Evolutionary conservation across 2,329 filamentous ascomycete genomes (phyloP).

Genomic region (Fusarium nygamai): DNA sequence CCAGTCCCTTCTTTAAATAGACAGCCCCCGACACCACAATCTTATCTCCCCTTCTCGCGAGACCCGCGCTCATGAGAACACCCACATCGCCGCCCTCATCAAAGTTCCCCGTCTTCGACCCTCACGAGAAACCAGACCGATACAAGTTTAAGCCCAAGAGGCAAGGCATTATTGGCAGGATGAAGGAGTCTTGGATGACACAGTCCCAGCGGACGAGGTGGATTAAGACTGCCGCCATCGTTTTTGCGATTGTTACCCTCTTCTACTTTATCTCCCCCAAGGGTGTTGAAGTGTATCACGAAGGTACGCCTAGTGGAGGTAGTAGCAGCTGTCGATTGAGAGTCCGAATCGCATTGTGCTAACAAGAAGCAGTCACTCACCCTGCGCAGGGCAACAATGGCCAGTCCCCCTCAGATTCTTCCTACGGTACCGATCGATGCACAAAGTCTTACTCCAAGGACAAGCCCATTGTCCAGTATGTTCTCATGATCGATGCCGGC

Average conservation of each 20-base stretch:
- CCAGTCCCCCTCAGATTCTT: slow-evolving; percentile 67
- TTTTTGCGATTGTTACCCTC: slow-evolving; percentile 67
- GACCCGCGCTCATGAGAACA: slow-evolving; percentile 65
- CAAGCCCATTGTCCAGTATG: slow-evolving; percentile 96
- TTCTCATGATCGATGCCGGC: slow-evolving; percentile 97
- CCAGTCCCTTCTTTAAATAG: slow-evolving; percentile 37
- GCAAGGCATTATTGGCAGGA: slow-evolving; percentile 60
- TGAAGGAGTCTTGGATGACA: slow-evolving; percentile 68
- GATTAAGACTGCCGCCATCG: slow-evolving; percentile 71
- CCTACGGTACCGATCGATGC: slow-evolving; percentile 78
- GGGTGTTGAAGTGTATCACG: slow-evolving; percentile 64
- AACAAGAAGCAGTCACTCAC: slow-evolving; percentile 38
- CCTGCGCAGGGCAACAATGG: slow-evolving; percentile 49
- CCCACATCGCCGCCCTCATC: slow-evolving; percentile 69
- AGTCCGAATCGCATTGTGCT: slow-evolving; percentile 4
- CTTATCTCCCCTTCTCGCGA: slow-evolving; percentile 25
- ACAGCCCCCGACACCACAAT: neutral
- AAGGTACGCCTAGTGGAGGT: slow-evolving; percentile 47
- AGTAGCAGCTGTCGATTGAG: slow-evolving; percentile 6
- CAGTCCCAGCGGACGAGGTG: slow-evolving; percentile 73
- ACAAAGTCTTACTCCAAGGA: slow-evolving; percentile 83
- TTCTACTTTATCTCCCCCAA: slow-evolving; percentile 72
- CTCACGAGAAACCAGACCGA: slow-evolving; percentile 72
- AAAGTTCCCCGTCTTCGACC: slow-evolving; percentile 67
- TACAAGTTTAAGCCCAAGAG: slow-evolving; percentile 62